phyloP scores from a whole-genome alignment of 768 basidiomycete genomes.

The Albatrellus ellisii region DNA sequence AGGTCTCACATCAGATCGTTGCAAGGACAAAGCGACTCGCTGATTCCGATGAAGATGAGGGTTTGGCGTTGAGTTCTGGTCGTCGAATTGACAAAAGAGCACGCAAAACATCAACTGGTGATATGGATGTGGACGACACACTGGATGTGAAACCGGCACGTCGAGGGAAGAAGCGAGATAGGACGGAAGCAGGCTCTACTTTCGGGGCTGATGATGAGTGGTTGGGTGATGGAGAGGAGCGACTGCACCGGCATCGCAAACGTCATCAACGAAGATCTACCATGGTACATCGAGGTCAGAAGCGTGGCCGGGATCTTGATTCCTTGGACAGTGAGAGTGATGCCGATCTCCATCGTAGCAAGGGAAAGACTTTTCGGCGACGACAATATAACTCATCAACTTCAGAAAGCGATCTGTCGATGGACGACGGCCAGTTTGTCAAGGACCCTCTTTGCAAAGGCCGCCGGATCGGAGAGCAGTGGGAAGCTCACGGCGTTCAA shows the following conservation, averaged over 20 bases:
- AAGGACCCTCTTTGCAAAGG: slow-evolving; percentile 38
- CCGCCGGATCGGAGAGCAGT: slow-evolving; percentile 59
- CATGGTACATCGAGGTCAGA: slow-evolving; percentile 37
- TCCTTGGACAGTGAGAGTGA: slow-evolving; percentile 18
- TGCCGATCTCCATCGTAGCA: slow-evolving; percentile 26
- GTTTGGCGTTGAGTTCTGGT: slow-evolving; percentile 8
- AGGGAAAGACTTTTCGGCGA: slow-evolving; percentile 32
- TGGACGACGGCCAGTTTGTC: slow-evolving; percentile 35
- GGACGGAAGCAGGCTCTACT: slow-evolving; percentile 56
- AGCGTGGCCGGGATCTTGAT: slow-evolving; percentile 49
- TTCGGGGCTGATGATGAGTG: slow-evolving; percentile 53
- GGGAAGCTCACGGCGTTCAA: slow-evolving; percentile 56
- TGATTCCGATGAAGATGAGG: slow-evolving; percentile 12
- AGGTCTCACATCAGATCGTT: too few relatives aligned
- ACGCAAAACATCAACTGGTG: slow-evolving; percentile 17
- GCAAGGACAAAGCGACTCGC: slow-evolving; percentile 11
- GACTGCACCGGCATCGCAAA: slow-evolving; percentile 30
- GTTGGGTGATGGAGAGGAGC: slow-evolving; percentile 23
- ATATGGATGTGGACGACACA: slow-evolving; percentile 33
- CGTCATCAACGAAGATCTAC: slow-evolving; percentile 47
- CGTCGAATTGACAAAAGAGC: slow-evolving; percentile 12
- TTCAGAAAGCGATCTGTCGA: slow-evolving; percentile 32
- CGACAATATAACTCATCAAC: slow-evolving; percentile 32
- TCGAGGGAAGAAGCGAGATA: slow-evolving; percentile 67
- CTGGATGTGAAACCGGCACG: slow-evolving; percentile 9